Evolutionary conservation across 768 basidiomycete species (phyloP).

Genomic region (Porphyrellus cyaneotinctus): DNA sequence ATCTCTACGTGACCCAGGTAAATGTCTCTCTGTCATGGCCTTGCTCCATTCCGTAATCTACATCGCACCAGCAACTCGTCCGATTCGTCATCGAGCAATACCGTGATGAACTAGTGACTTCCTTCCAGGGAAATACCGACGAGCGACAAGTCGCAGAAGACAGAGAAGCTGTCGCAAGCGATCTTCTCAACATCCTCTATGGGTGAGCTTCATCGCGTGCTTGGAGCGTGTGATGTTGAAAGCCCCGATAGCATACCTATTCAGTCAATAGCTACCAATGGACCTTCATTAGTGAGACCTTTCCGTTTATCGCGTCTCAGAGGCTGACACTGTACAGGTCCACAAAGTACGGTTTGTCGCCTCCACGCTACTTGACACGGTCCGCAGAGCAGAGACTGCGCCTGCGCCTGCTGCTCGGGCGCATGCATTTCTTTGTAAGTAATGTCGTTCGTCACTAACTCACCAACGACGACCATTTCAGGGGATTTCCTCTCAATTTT

Average conservation of each 20-base stretch:
- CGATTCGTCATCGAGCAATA: slow-evolving; percentile 92
- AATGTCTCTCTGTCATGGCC: slow-evolving; percentile 10
- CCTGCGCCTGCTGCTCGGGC: slow-evolving; percentile 80
- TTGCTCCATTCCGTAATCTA: neutral
- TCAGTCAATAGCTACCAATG: slow-evolving; percentile 87
- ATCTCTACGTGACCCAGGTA: slow-evolving; percentile 90
- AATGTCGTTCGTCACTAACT: neutral
- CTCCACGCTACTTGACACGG: slow-evolving; percentile 81
- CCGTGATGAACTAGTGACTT: slow-evolving; percentile 75
- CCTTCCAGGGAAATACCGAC: slow-evolving; percentile 60
- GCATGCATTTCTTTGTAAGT: slow-evolving; percentile 79
- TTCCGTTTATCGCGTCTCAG: neutral
- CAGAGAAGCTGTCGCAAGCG: slow-evolving; percentile 80
- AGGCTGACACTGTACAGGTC: slow-evolving; percentile 44
- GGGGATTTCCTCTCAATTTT: slow-evolving; percentile 92
- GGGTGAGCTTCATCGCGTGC: slow-evolving; percentile 40
- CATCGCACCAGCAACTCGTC: slow-evolving; percentile 69
- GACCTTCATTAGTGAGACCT: slow-evolving; percentile 62
- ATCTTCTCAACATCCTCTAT: slow-evolving; percentile 81
- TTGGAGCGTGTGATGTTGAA: slow-evolving; percentile 3
- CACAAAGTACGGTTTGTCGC: slow-evolving; percentile 94
- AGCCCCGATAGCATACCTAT: slow-evolving; percentile 70
- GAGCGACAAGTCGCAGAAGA: slow-evolving; percentile 66
- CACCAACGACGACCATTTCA: slow-evolving; percentile 27
- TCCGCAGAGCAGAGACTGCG: slow-evolving; percentile 75